A percentile compares a stretch with the other conserved stretches of the same genome.
phyloP scores from a whole-genome alignment of 2,329 filamentous ascomycete species.

The Pseudocercospora fijiensis region DNA sequence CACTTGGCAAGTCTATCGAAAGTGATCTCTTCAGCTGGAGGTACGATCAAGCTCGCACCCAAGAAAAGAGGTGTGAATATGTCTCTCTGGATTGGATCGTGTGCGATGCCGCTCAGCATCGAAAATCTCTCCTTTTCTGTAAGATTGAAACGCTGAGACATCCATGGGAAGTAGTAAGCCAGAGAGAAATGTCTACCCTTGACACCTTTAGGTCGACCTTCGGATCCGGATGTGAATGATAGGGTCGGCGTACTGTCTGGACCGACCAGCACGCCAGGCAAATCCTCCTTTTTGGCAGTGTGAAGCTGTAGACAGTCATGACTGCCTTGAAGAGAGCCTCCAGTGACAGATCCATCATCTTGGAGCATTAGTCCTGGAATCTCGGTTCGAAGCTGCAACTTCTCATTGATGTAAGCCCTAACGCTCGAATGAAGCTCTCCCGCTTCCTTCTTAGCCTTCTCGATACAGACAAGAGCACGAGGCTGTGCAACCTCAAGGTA shows the following conservation, averaged over 20 bases:
- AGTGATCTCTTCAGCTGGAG: constrained; percentile 77
- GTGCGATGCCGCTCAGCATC: constrained; percentile 79
- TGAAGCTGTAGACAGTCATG: constrained; percentile 65
- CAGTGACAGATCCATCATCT: constrained; percentile 69
- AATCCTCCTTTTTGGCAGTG: constrained; percentile 53
- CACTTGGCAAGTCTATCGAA: constrained; percentile 86
- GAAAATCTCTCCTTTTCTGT: constrained; percentile 74
- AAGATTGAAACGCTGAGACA: constrained; percentile 78
- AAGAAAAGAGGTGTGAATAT: constrained; percentile 91
- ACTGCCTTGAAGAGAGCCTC: constrained; percentile 61
- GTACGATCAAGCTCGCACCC: constrained; percentile 75
- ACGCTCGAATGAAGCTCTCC: constrained; percentile 62
- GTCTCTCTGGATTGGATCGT: constrained; percentile 65
- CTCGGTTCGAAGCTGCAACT: constrained; percentile 69
- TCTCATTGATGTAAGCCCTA: constrained; percentile 67
- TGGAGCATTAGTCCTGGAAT: constrained; percentile 71
- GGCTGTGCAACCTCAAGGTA: constrained; percentile 79
- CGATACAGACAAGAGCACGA: constrained; percentile 69
- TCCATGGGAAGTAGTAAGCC: constrained; percentile 88
- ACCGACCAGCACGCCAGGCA: constrained; percentile 74
- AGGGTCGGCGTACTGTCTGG: constrained; percentile 81
- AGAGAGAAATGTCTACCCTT: constrained; percentile 82
- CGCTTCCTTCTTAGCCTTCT: constrained; percentile 67
- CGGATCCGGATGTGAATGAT: constrained; percentile 61
- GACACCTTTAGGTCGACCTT: constrained; percentile 82